Conservation (phyloP, 1,284 basidiomycete species). For the Neonothopanus nambi region DNA sequence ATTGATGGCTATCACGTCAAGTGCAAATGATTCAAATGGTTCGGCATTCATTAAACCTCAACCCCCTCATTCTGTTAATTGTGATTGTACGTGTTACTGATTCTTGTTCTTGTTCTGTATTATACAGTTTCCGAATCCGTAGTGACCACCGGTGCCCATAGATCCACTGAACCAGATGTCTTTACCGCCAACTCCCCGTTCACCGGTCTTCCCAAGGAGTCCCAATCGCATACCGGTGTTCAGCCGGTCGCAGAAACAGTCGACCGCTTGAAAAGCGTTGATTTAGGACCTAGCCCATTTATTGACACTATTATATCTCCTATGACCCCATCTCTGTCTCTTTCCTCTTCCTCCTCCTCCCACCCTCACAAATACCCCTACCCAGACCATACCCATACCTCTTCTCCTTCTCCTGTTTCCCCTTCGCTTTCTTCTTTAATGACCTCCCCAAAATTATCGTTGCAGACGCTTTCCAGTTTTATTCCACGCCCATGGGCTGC, state of each 20-base stretch:
- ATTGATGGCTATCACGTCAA: slow-evolving; percentile 22
- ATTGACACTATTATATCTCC: background rate
- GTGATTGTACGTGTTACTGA: slow-evolving; percentile 54
- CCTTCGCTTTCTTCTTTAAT: slow-evolving; percentile 46
- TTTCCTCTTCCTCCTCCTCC: background rate
- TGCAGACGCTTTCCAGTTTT: slow-evolving; percentile 55
- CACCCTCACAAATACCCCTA: too few relatives aligned
- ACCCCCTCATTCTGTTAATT: slow-evolving; percentile 34
- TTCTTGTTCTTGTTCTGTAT: slow-evolving; percentile 29
- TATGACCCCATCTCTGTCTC: background rate
- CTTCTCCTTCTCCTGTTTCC: slow-evolving; percentile 23
- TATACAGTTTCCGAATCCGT: slow-evolving; percentile 37
- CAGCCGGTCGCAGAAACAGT: background rate
- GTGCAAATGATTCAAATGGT: slow-evolving; percentile 46
- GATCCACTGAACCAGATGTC: background rate
- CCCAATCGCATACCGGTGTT: slow-evolving; percentile 10
- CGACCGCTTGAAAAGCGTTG: background rate
- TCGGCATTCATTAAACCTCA: slow-evolving; percentile 50
- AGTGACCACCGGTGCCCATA: slow-evolving; percentile 31
- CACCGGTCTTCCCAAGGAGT: background rate
- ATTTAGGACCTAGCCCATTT: background rate
- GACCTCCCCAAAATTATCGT: slow-evolving; percentile 50
- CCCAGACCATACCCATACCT: slow-evolving; percentile 4
- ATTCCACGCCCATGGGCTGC: slow-evolving; percentile 34
- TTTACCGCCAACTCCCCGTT: slow-evolving; percentile 4